These are phyloP conservation scores for Phytophthora sp. DNA, from an alignment of 352 stramenopile species.

Conservation along the genomic window DNA sequence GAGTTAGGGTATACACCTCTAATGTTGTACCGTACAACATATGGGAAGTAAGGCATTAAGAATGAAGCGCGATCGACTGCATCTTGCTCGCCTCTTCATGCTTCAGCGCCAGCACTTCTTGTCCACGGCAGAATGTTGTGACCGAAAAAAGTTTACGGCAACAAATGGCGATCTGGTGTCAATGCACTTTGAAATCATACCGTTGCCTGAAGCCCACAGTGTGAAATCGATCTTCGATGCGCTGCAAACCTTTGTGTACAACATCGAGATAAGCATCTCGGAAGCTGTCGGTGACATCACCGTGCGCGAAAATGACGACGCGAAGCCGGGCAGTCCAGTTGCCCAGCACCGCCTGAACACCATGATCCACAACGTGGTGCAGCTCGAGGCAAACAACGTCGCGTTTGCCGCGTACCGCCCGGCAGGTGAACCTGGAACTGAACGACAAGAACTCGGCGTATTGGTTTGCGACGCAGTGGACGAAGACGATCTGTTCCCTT, in stretches of 20 bases:
- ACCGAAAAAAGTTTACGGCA: constrained; percentile 33
- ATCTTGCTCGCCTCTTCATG: constrained; percentile 29
- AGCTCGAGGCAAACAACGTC: not conserved
- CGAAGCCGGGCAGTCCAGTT: not conserved
- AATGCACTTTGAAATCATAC: constrained; percentile 30
- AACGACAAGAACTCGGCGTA: not conserved
- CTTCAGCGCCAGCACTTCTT: constrained; percentile 30
- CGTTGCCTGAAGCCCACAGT: constrained; percentile 12
- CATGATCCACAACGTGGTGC: not conserved
- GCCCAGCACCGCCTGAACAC: not conserved
- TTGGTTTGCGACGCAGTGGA: constrained; percentile 1
- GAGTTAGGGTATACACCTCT: no score
- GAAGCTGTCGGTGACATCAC: constrained; percentile 34
- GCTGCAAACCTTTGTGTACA: constrained; percentile 28
- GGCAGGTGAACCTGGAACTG: not conserved
- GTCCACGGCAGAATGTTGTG: constrained; percentile 24
- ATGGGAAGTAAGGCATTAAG: no score
- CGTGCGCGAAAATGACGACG: constrained; percentile 15
- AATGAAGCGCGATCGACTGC: constrained; percentile 29
- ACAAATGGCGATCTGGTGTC: constrained; percentile 30
- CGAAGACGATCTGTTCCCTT: not conserved
- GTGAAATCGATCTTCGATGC: constrained; percentile 31
- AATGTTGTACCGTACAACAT: no score
- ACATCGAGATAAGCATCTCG: constrained; percentile 37
- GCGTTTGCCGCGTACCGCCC: not conserved